Conservation (phyloP, 257 asterid genomes). For the Solanum paucissectum region DNA sequence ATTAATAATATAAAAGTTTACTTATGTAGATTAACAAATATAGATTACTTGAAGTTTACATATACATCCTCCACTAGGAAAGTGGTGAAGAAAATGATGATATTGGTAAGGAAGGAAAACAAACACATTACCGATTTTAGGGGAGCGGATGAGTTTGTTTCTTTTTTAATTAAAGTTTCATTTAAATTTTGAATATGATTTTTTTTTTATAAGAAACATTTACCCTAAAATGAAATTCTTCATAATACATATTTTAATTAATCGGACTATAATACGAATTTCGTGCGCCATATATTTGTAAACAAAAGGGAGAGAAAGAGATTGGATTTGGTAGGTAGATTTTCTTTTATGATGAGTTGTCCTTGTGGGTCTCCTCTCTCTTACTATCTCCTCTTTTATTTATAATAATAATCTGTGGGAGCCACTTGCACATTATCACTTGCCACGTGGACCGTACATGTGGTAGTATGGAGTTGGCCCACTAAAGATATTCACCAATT, state of each 20-base stretch:
- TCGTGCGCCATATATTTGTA: too few relatives aligned
- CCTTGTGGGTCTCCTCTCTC: not conserved
- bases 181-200: not conserved
- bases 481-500: not conserved
- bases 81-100: constrained; percentile 26
- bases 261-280: too few relatives aligned
- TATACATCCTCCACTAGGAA: not conserved
- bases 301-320: constrained; percentile 11
- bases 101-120: constrained; percentile 33
- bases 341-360: constrained; percentile 24
- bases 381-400: not conserved
- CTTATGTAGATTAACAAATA: not conserved
- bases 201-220: too few relatives aligned
- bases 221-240: too few relatives aligned
- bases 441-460: constrained; percentile 1
- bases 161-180: too few relatives aligned
- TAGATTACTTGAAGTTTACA: not conserved
- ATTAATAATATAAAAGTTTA: not conserved
- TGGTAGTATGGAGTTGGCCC: not conserved
- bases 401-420: not conserved
- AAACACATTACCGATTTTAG: too few relatives aligned
- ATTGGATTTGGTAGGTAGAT: constrained; percentile 87
- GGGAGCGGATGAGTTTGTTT: not conserved
- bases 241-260: rapidly evolving
- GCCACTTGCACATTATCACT: not conserved